A percentile compares a stretch with the other conserved stretches of the same genome.
These are phyloP conservation scores for Naganishia cerealis DNA, from an alignment of 1,284 basidiomycete species.

Conservation along the genomic window DNA sequence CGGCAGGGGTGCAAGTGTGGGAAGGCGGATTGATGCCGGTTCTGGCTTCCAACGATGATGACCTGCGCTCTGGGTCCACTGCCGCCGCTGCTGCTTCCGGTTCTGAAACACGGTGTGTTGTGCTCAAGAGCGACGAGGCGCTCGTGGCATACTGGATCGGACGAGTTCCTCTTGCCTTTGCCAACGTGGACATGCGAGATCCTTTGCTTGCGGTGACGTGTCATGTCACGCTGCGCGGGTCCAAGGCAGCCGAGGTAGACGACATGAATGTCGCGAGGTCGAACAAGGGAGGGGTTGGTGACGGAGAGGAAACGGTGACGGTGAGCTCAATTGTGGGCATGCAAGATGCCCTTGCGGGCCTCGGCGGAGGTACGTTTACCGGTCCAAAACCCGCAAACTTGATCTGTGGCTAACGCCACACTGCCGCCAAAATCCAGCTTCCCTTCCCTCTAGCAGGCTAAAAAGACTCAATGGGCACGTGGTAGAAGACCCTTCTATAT, in stretches of 20 bases:
- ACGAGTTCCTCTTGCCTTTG: constrained; percentile 26
- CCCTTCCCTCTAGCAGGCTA: constrained; percentile 8
- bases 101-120: constrained; percentile 3
- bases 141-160: constrained; percentile 26
- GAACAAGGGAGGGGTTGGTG: not conserved
- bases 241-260: not conserved
- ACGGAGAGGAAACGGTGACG: constrained; percentile 3
- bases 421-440: not conserved
- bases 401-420: not conserved
- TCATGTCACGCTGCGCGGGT: constrained; percentile 29
- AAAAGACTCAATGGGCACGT: not conserved
- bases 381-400: not conserved
- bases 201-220: constrained; percentile 29
- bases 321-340: not conserved
- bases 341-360: constrained; percentile 18
- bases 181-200: constrained; percentile 28
- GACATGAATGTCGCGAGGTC: not conserved
- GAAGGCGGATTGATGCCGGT: constrained; percentile 24
- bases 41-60: not conserved
- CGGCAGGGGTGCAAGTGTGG: constrained; percentile 26
- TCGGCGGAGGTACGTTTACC: constrained; percentile 2
- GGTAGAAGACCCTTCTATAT: constrained; percentile 12
- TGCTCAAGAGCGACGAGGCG: constrained; percentile 6
- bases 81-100: not conserved
- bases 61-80: not conserved